These are phyloP conservation scores for Phascolomyces articulosus DNA, from an alignment of 371 early-diverging fungal species.

Conservation along the genomic window DNA sequence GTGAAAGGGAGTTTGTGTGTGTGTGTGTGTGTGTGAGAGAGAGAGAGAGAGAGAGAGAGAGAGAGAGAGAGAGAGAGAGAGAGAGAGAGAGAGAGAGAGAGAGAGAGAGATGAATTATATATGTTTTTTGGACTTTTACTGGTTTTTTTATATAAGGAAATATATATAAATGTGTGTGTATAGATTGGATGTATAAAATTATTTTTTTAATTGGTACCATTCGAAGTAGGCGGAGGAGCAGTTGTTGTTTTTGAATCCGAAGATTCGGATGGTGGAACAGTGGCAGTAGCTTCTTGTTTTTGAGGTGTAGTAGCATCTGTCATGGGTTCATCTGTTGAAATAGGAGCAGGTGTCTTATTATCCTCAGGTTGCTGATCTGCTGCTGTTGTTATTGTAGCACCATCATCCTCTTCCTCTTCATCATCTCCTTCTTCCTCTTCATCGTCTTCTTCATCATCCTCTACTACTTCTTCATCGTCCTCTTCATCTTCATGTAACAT, in stretches of 20 bases:
- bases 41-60: no score
- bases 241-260: background rate
- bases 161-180: no score
- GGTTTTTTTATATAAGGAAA: no score
- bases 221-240: no score
- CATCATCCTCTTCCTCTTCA: background rate
- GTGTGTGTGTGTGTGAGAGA: no score
- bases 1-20: no score
- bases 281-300: background rate
- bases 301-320: background rate
- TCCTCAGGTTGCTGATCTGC: background rate
- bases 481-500: slow-evolving; percentile 18
- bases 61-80: no score
- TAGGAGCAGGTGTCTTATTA: background rate
- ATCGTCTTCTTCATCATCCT: slow-evolving; percentile 35
- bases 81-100: no score
- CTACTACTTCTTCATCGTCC: slow-evolving; percentile 31
- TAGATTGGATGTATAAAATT: no score
- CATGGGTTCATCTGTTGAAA: background rate
- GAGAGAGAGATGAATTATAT: no score
- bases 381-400: background rate
- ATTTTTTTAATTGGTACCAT: no score
- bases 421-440: background rate
- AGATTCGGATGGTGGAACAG: background rate
- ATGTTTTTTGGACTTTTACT: no score